A percentile compares a stretch with the other conserved stretches of the same genome.
Evolutionary conservation across 2,329 filamentous ascomycete species (phyloP).

Genomic region (Neobulgaria alba): DNA sequence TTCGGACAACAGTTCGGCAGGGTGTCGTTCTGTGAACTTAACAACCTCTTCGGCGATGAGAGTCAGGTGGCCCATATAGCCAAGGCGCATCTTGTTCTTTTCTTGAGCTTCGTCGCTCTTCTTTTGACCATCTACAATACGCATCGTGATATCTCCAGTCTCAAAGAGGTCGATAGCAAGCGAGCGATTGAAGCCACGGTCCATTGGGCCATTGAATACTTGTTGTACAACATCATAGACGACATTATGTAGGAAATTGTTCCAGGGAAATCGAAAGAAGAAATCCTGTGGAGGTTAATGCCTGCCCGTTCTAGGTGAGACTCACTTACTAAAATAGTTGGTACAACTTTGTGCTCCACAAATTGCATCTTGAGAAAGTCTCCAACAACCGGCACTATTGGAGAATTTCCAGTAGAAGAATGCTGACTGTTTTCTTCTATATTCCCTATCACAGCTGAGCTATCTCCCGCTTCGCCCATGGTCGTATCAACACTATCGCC

Average conservation of each 20-base stretch:
- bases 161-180: constrained; percentile 91
- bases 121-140: constrained; percentile 84
- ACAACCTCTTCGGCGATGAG: constrained; percentile 97
- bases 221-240: constrained; percentile 99
- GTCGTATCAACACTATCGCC: constrained; percentile 25
- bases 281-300: constrained; percentile 56
- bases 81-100: constrained; percentile 80
- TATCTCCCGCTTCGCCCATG: constrained; percentile 28
- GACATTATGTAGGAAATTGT: constrained; percentile 98
- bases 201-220: constrained; percentile 97
- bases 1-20: constrained; percentile 77
- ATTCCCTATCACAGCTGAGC: constrained; percentile 23
- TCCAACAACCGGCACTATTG: constrained; percentile 65
- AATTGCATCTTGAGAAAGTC: constrained; percentile 95
- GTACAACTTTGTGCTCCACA: constrained; percentile 87
- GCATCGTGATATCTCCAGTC: constrained; percentile 77
- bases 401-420: constrained; percentile 9
- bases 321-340: constrained; percentile 76
- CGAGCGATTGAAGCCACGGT: constrained; percentile 83
- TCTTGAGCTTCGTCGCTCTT: constrained; percentile 79
- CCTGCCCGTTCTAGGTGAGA: not conserved
- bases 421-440: constrained; percentile 19
- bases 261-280: constrained; percentile 98
- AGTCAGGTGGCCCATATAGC: constrained; percentile 97
- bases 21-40: constrained; percentile 93